These are phyloP conservation scores for Geotrichum histeridarum DNA, from an alignment of 1,139 yeast genomes.

Conservation along the genomic window DNA sequence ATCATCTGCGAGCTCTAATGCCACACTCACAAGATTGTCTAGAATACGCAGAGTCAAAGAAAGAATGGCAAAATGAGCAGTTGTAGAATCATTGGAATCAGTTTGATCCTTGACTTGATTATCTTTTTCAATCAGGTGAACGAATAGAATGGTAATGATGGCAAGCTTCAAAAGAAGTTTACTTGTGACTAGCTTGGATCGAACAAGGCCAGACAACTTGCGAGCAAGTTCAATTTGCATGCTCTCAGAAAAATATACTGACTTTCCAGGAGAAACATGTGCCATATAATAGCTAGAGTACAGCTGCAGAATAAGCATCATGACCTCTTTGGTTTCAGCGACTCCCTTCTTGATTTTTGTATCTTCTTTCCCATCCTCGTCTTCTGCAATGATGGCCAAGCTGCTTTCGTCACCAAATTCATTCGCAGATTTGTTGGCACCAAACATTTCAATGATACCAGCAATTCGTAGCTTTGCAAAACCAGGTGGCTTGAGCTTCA, in stretches of 20 bases:
- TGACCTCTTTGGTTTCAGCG: slow-evolving; percentile 4
- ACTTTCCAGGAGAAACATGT: slow-evolving; percentile 1
- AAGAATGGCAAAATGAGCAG: background rate
- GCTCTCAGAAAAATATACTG: background rate
- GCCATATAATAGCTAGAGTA: slow-evolving; percentile 5
- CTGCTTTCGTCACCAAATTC: background rate
- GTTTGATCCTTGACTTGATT: background rate
- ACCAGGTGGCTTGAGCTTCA: slow-evolving; percentile 1
- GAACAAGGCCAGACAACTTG: slow-evolving; percentile 5
- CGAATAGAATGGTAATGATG: slow-evolving; percentile 14
- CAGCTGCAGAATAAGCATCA: slow-evolving; percentile 14
- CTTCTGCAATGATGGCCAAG: slow-evolving; percentile 3
- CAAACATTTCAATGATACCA: background rate
- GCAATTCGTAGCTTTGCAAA: background rate
- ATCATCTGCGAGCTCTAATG: background rate
- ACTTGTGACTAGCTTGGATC: slow-evolving; percentile 5
- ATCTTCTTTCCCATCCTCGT: background rate
- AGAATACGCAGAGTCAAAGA: slow-evolving; percentile 8
- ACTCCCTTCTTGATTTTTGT: background rate
- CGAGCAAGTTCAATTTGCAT: slow-evolving; percentile 13
- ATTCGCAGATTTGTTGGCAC: background rate
- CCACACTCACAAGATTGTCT: slow-evolving; percentile 10
- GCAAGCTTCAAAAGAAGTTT: slow-evolving; percentile 11
- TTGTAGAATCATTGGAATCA: background rate
- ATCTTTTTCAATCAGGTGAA: background rate